Evolutionary conservation across 2,329 filamentous ascomycete species (phyloP).

Genomic region (Westerdykella aurantiaca): DNA sequence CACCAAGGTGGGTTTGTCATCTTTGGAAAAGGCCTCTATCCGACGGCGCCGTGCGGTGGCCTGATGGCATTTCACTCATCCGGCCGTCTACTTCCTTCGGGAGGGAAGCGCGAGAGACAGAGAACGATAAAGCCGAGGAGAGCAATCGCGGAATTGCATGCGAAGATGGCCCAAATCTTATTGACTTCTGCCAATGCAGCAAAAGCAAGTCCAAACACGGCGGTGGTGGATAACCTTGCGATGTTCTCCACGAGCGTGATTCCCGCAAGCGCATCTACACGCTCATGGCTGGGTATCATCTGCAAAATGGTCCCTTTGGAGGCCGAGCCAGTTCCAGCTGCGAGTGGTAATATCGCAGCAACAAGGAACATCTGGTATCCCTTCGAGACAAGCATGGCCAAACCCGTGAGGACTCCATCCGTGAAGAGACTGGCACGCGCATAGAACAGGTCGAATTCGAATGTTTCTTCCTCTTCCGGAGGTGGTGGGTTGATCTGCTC

Average conservation of each 20-base stretch:
- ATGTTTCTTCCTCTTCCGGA: constrained; percentile 44
- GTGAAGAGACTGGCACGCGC: constrained; percentile 59
- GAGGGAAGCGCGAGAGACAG: constrained; percentile 43
- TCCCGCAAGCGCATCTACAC: constrained; percentile 61
- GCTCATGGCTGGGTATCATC: constrained; percentile 58
- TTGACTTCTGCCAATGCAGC: constrained; percentile 57
- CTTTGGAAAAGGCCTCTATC: too few species aligned
- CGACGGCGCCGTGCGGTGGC: too few species aligned
- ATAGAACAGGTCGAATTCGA: constrained; percentile 62
- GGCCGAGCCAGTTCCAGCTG: constrained; percentile 62
- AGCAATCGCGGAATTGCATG: constrained; percentile 59
- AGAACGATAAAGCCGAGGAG: constrained; percentile 47
- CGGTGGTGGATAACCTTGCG: constrained; percentile 56
- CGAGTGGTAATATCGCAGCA: constrained; percentile 60
- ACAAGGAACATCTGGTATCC: constrained; percentile 66
- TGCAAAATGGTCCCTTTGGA: constrained; percentile 69
- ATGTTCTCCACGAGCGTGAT: constrained; percentile 67
- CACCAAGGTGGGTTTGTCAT: too few species aligned
- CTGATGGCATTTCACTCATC: constrained; percentile 2
- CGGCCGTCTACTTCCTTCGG: constrained; percentile 33
- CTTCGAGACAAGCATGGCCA: constrained; percentile 56
- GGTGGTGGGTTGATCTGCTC: constrained; percentile 41
- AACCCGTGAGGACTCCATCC: constrained; percentile 59
- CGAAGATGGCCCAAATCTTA: constrained; percentile 58
- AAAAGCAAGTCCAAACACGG: constrained; percentile 63